Conservation (phyloP, 139 green algal species). For the Diplosphaera chodatii region DNA sequence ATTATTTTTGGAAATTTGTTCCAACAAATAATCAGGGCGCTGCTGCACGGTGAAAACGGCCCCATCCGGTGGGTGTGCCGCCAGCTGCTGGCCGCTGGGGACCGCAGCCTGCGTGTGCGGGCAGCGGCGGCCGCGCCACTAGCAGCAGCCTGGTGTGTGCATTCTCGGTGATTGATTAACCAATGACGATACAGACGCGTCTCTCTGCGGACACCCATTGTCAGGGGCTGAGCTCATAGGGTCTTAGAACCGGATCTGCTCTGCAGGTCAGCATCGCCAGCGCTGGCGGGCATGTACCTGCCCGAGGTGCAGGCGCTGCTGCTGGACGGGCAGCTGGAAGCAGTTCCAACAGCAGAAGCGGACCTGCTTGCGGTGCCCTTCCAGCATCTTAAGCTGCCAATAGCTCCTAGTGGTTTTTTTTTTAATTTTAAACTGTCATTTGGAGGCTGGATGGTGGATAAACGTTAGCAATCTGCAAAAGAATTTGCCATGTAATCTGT, state of each 20-base stretch:
- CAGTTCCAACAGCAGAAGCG: neutral
- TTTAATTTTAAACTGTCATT: no score
- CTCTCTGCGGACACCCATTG: no score
- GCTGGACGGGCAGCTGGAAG: constrained; percentile 36
- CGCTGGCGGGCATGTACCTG: constrained; percentile 29
- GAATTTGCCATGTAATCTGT: no score
- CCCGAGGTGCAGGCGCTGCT: constrained; percentile 30
- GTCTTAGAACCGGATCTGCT: no score
- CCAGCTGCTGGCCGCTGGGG: constrained; percentile 28
- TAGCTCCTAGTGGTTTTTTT: no score
- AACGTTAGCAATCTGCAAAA: no score
- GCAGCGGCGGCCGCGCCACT: constrained; percentile 37
- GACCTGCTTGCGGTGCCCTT: neutral
- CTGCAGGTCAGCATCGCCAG: constrained; percentile 6
- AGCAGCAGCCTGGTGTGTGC: constrained; percentile 22
- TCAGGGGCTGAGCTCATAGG: no score
- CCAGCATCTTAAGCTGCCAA: no score
- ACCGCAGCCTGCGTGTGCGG: constrained; percentile 16
- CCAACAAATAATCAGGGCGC: constrained; percentile 3
- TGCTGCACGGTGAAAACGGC: constrained; percentile 25
- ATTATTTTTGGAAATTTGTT: no score
- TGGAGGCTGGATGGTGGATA: no score
- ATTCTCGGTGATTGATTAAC: no score
- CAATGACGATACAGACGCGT: no score
- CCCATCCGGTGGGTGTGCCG: constrained; percentile 29